Base-by-base conservation (phyloP, 805 yeast genomes). In the Candida maltosa region DNA sequence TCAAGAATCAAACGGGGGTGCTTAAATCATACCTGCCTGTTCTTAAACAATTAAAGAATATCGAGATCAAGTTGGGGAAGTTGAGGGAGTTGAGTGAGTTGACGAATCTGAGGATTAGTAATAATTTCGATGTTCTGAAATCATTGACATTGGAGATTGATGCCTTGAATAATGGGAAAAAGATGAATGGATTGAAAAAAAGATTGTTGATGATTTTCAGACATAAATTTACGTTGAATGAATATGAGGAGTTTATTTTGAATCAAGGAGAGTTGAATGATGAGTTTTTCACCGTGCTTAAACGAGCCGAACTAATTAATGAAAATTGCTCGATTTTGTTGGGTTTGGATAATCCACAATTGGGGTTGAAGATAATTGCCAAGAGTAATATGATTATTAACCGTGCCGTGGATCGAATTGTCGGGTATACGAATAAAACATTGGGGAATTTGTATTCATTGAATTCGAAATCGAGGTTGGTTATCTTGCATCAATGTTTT, bases 261-360 rank as follows among this genome's bases (percentile, higher is more conserved):
- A 52, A 56, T 16, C 67, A 70, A 20, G 69, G 66, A 11, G 74
- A 65, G 9, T 62, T 73, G 20, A 62, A 65, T 42, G 62, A 68
- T 2, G 78, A 73, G 34, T 87, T 83, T 51, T 85, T 87, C 46
- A 52, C 49, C 3, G 72, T 77, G 1, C 62, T 89, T 22, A 58
- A 64, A 10, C 80, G 79, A 48, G 82, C 86, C 6, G 78, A 83
- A 45, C 49, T 53, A 24, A 82, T 89, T 19, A 79, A 80, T 51
- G 69, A 73, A 22, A 76, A 80, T 39, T 81, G 95, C 33, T 78
- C 84, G 31, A 72, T 80, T 14, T 62, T 93, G 20, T 68, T 93
- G 16, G 76, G 87, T 4, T 70, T 81, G 49, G 81, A 83, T 22
- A 80, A 83, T 47, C 80, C 80, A 12, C 66, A 68, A 31, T 61